Base-by-base conservation (phyloP, 164 flowering plant genomes). In the Akebia trifoliata region DNA sequence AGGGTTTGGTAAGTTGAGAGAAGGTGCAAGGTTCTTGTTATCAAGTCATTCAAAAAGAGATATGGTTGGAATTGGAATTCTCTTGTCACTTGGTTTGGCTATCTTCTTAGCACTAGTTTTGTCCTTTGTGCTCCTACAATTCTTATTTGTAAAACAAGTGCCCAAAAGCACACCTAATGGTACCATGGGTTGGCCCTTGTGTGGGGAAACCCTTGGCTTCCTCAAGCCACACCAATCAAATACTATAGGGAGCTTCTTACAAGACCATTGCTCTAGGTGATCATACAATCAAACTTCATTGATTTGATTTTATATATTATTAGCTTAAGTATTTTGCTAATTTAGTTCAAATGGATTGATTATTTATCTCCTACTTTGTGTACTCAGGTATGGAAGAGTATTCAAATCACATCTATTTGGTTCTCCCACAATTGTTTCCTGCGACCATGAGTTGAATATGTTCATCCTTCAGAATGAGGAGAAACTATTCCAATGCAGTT, bases 381-480 rank as follows among this genome's bases (percentile, higher is more conserved):
- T 7, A 45, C n/a, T 22, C 67, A 89, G 96, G 69, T 80, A 86
- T 50, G 97, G 97, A 25, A 84, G 50, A 50, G 72, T 90, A 11
- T 87, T 90, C 74, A 82, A 73, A 35, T 80, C 97, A 0, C 85
- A 86, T 70, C 68, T 90, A 39, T 86, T 86, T 57, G 86, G 90
- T 4, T 65, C 64, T 2, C 78, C 78, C 20, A 75, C 97, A 18
- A 78, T 89, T 26, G 83, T 89, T n/a, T 89, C 97, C 0, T 82
- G 91, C 56, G 94, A 86, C 62, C 74, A 66, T 18, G 95, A 86
- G 66, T 67, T 87, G 35, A 90, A 81, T 71, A 32, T 54, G 63
- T 90, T 79, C 60, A 62, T 90, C 25, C 84, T 90, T 42, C 97
- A 85, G 52, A 87, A 90, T 45, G 97, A 87, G 56, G 90, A 68